Evolutionary conservation across 2,329 filamentous ascomycete species (phyloP).

Genomic region (Fusarium sp.): DNA sequence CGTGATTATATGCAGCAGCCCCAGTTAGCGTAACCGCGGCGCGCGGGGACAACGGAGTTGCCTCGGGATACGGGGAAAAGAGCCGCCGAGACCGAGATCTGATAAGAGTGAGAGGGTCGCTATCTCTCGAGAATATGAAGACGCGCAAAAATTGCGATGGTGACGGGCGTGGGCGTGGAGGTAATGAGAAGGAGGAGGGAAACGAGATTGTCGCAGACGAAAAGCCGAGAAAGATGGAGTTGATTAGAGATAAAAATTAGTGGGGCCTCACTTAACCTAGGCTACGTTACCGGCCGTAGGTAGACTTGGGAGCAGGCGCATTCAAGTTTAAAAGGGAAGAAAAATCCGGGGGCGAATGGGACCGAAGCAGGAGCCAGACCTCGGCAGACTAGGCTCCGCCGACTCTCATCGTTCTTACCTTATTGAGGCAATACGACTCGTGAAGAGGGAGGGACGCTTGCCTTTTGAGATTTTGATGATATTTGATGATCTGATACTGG

Average conservation of each 20-base stretch:
- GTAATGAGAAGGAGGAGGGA: not conserved
- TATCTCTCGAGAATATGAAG: not conserved
- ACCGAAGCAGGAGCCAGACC: slow-evolving; percentile 33
- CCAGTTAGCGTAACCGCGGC: slow-evolving; percentile 33
- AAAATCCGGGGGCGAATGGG: slow-evolving; percentile 42
- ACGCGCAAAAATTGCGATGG: not conserved
- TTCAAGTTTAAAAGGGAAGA: slow-evolving; percentile 35
- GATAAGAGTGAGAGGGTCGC: not conserved
- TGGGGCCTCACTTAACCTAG: slow-evolving; percentile 13
- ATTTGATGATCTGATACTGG: not conserved
- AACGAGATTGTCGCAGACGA: slow-evolving; percentile 9
- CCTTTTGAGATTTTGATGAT: not conserved
- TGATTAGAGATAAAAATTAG: slow-evolving; percentile 29
- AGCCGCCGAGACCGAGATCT: not conserved
- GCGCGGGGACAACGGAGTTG: slow-evolving; percentile 36
- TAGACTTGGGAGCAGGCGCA: slow-evolving; percentile 9
- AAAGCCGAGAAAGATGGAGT: slow-evolving; percentile 31
- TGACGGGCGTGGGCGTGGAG: slow-evolving; percentile 11
- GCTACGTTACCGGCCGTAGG: not conserved
- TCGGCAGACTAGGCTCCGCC: slow-evolving; percentile 33
- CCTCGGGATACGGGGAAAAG: slow-evolving; percentile 28
- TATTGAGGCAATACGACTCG: slow-evolving; percentile 4
- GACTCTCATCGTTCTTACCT: slow-evolving; percentile 22
- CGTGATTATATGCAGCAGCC: slow-evolving; percentile 34
- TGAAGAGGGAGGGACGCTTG: not conserved